Conservation (phyloP, 169 alveolate genomes). For the Plasmodium malariae region DNA sequence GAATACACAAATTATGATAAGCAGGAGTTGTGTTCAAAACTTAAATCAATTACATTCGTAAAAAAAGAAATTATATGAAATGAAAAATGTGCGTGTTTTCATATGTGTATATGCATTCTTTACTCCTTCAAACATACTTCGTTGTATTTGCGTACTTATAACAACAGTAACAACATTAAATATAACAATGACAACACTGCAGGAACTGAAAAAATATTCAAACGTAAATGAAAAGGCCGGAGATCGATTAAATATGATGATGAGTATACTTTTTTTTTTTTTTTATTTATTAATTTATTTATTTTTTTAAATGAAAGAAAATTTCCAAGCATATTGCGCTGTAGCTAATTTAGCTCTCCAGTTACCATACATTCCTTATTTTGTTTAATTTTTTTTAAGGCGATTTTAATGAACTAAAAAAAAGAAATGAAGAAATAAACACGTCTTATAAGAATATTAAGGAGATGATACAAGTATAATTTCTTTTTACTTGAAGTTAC, state of each 20-base stretch:
- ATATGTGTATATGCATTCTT: neutral
- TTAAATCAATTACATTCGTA: slow-evolving; percentile 70
- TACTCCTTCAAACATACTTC: neutral
- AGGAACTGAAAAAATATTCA: slow-evolving; percentile 68
- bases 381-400: slow-evolving; percentile 8
- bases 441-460: slow-evolving; percentile 59
- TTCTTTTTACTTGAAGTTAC: neutral
- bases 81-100: neutral
- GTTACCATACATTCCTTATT: slow-evolving; percentile 11
- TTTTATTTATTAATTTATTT: too few relatives aligned
- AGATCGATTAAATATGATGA: slow-evolving; percentile 56
- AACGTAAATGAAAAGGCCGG: slow-evolving; percentile 76
- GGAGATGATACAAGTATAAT: slow-evolving; percentile 69
- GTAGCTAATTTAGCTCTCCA: neutral
- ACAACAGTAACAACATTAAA: too few relatives aligned
- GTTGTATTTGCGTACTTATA: neutral
- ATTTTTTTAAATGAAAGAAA: neutral
- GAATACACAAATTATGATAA: slow-evolving; percentile 67
- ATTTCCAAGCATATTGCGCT: neutral
- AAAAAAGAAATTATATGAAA: neutral
- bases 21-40: slow-evolving; percentile 52
- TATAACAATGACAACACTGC: too few relatives aligned
- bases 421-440: slow-evolving; percentile 61
- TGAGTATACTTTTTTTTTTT: slow-evolving; percentile 59
- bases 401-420: slow-evolving; percentile 71